Base-by-base conservation (phyloP, 225 moss, liverwort and hornwort species). In the Neckera pumila region DNA sequence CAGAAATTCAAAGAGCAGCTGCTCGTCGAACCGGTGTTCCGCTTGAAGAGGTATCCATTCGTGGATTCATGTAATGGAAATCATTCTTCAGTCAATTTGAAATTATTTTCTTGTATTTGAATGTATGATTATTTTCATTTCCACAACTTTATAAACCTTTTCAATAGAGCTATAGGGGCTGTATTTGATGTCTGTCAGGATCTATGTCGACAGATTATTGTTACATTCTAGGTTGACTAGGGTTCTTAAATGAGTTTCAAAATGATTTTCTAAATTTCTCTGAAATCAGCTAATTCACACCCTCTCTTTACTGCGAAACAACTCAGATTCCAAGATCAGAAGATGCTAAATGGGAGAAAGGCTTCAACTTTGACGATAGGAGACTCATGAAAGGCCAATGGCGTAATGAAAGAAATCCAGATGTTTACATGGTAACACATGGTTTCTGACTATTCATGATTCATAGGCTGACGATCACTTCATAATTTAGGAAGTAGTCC, bases 351-450 rank as follows among this genome's bases (percentile, higher is more conserved):
- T 92, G 94, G 89, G 98, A 98, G 83, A 96, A 94, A 88, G 98
- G 98, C 40, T 98, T 98, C 76, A 98, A 98, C 89, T 98, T 98
- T 90, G 96, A 96, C 89, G 98, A 98, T 63, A 93, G 84, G 86
- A 96, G 96, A 89, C 92, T 98, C 77, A 96, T 96, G 98, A 96
- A 92, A 86, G 98, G 98, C 51, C 94, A 93, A 56, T 98, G 98
- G 98, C 94, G 98, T 42, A 92, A 90, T 88, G 98, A 98, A 90
- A 85, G 31, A 43, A 89, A 89, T 87, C 93, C 95, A 78, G 93
- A 94, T 74, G 90, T 93, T 80, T 96, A 91, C 93, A 81, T 94
- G 96, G 96, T 96, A 90, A 27, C 38, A 14, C 80, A 40, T 85
- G 28, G 74, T 81, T 85, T 79, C 53, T 79, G 89, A 53, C 70